phyloP scores from a whole-genome alignment of 805 yeast species.

The Hanseniaspora guilliermondii region DNA sequence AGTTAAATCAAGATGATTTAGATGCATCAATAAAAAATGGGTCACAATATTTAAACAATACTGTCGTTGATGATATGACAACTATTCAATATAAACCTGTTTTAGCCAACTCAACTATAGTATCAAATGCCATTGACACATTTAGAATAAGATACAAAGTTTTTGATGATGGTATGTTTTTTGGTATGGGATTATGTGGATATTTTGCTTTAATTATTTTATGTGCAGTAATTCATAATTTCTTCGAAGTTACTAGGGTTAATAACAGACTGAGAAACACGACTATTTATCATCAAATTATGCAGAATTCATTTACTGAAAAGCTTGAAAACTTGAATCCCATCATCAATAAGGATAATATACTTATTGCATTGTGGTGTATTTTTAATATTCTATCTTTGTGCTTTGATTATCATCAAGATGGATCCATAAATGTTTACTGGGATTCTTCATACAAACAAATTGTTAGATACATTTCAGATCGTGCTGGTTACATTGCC shows the following conservation, averaged over 20 bases:
- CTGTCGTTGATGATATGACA: neutral
- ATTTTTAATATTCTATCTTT: conserved; percentile 16
- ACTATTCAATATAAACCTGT: conserved; percentile 6
- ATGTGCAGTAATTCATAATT: neutral
- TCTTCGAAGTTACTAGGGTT: conserved; percentile 1
- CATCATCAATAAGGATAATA: conserved; percentile 20
- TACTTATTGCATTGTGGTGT: conserved; percentile 18
- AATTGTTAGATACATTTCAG: conserved; percentile 30
- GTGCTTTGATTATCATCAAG: conserved; percentile 9
- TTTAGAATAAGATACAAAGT: conserved; percentile 13
- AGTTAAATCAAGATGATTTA: neutral
- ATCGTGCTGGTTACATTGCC: conserved; percentile 39
- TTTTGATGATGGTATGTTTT: conserved; percentile 13
- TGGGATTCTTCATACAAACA: conserved; percentile 16
- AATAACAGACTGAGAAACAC: neutral
- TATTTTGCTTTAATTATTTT: conserved; percentile 10
- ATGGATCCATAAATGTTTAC: conserved; percentile 12
- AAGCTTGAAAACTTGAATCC: neutral
- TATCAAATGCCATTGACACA: conserved; percentile 11
- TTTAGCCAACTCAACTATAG: conserved; percentile 3
- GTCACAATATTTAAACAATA: neutral
- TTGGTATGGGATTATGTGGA: conserved; percentile 14
- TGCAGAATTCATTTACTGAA: neutral
- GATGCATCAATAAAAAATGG: conserved; percentile 1
- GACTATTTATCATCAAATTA: neutral